phyloP scores from a whole-genome alignment of 2,329 filamentous ascomycete genomes.

The Fragosphaeria purpurea region DNA sequence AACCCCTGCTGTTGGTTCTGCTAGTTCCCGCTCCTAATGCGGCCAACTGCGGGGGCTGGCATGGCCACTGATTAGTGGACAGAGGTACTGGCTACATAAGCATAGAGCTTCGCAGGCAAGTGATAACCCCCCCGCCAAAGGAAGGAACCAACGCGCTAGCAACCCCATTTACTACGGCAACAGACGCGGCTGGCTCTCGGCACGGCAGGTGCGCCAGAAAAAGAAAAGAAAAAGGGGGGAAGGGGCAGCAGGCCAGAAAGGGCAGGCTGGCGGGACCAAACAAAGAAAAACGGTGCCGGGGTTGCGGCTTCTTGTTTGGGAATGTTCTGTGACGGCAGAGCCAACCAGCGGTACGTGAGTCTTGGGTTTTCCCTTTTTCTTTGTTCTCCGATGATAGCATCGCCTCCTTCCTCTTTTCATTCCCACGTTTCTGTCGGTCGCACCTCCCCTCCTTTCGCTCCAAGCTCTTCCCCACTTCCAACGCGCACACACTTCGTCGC shows the following conservation, averaged over 20 bases:
- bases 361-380: no score
- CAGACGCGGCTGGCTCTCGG: conserved; percentile 5
- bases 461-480: no score
- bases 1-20: no score
- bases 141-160: background rate
- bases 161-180: conserved; percentile 7
- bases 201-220: background rate
- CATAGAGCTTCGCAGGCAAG: no score
- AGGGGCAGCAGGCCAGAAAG: background rate
- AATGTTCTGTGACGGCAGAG: conserved; percentile 1
- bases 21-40: background rate
- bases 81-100: background rate
- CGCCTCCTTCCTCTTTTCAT: no score
- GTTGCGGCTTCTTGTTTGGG: conserved; percentile 1
- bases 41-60: background rate
- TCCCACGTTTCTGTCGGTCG: no score
- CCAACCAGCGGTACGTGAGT: no score
- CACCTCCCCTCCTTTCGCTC: no score
- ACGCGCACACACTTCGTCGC: no score
- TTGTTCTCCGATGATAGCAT: no score
- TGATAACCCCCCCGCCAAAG: no score
- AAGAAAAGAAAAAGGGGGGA: conserved; percentile 1
- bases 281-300: background rate
- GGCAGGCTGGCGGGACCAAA: background rate
- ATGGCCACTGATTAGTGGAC: background rate